A percentile compares a stretch with the other conserved stretches of the same genome.
Evolutionary conservation across 2,329 filamentous ascomycete genomes (phyloP).

Genomic region (Botryosphaeria dothidea): DNA sequence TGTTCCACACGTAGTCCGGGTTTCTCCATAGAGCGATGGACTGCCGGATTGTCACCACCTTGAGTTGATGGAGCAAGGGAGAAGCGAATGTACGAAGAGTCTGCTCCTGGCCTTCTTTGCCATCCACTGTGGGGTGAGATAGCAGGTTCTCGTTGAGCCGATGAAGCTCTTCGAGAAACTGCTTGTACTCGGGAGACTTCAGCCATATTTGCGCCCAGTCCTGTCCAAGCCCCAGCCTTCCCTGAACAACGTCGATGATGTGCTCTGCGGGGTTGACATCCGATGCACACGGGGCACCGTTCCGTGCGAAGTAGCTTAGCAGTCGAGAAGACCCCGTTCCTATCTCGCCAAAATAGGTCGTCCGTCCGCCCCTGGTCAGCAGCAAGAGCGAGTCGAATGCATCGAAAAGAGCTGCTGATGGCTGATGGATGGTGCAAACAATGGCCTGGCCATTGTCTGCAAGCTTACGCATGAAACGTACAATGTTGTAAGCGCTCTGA

Average conservation of each 20-base stretch:
- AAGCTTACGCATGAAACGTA: slow-evolving; percentile 62
- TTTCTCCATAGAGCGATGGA: slow-evolving; percentile 28
- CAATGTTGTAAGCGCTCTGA: slow-evolving; percentile 62
- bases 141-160: slow-evolving; percentile 40
- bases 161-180: slow-evolving; percentile 41
- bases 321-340: slow-evolving; percentile 43
- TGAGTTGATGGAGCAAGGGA: not conserved
- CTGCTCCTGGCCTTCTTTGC: not conserved
- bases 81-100: too few relatives aligned
- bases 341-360: slow-evolving; percentile 47
- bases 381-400: slow-evolving; percentile 48
- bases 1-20: slow-evolving; percentile 31
- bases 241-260: slow-evolving; percentile 46
- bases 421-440: slow-evolving; percentile 51
- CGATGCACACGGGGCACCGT: slow-evolving; percentile 63
- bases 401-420: slow-evolving; percentile 46
- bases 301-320: slow-evolving; percentile 58
- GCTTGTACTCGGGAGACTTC: slow-evolving; percentile 24
- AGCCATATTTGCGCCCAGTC: slow-evolving; percentile 47
- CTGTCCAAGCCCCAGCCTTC: slow-evolving; percentile 41
- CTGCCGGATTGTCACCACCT: not conserved
- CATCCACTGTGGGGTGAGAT: too few relatives aligned
- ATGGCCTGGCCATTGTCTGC: slow-evolving; percentile 50
- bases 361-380: slow-evolving; percentile 41
- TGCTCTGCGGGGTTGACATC: slow-evolving; percentile 75